Conservation (phyloP, 257 asterid species). For the Eustoma russellianum region DNA sequence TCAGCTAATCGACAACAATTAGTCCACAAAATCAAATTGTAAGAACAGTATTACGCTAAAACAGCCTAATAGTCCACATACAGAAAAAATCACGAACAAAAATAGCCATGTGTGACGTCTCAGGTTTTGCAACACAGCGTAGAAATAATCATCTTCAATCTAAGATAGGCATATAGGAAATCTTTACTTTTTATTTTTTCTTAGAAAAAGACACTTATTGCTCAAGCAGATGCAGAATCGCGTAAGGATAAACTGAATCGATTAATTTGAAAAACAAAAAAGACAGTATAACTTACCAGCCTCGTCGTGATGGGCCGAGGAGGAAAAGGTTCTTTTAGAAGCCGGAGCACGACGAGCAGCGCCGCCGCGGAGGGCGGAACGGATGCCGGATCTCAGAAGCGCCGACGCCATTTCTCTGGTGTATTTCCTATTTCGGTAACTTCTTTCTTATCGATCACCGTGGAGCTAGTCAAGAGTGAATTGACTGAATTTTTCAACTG, state of each 20-base stretch:
- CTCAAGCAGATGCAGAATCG: not conserved
- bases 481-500: not conserved
- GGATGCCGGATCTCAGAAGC: constrained; percentile 70
- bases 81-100: not conserved
- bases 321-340: constrained; percentile 51
- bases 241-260: not conserved
- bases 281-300: constrained; percentile 45
- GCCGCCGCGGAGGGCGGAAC: constrained; percentile 70
- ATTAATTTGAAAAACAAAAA: not conserved
- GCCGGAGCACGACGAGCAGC: constrained; percentile 39
- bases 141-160: not conserved
- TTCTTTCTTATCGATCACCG: not conserved
- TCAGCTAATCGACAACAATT: constrained; percentile 32
- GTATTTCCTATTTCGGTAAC: not conserved
- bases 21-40: not conserved
- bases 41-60: not conserved
- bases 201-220: not conserved
- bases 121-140: not conserved
- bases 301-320: constrained; percentile 63
- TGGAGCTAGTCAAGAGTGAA: too few species aligned
- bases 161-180: not conserved
- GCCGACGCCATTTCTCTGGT: constrained; percentile 61
- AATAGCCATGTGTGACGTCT: too few species aligned
- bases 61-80: not conserved
- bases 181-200: too few species aligned